Evolutionary conservation across 1,139 yeast species (phyloP).

Genomic region (Suhomyces choctaworum): DNA sequence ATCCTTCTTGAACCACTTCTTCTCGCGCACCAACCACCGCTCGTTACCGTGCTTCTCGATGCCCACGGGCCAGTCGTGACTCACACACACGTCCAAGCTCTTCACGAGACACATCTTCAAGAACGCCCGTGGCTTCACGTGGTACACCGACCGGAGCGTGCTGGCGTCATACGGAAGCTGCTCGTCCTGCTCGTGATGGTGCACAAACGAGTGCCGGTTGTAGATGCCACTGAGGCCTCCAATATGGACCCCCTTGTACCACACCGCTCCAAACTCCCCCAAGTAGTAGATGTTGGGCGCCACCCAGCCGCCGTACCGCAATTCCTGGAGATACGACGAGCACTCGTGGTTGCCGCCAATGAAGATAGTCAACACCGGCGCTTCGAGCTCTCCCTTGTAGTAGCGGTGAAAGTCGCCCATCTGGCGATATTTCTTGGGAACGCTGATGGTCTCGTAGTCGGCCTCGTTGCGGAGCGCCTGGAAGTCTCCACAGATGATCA

Average conservation of each 20-base stretch:
- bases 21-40: constrained; percentile 46
- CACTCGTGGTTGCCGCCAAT: constrained; percentile 97
- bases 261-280: constrained; percentile 75
- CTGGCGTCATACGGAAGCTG: constrained; percentile 48
- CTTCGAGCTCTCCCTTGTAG: constrained; percentile 57
- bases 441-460: constrained; percentile 68
- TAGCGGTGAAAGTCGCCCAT: constrained; percentile 82
- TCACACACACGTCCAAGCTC: constrained; percentile 55
- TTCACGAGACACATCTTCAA: constrained; percentile 49
- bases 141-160: constrained; percentile 65
- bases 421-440: constrained; percentile 52
- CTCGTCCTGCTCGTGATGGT: constrained; percentile 29
- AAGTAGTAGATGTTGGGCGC: constrained; percentile 88
- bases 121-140: constrained; percentile 65
- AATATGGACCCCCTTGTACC: constrained; percentile 72
- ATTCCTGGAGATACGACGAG: constrained; percentile 70
- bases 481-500: constrained; percentile 85
- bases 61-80: constrained; percentile 96
- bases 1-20: constrained; percentile 71
- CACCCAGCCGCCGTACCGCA: constrained; percentile 91
- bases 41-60: constrained; percentile 67
- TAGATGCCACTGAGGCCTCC: constrained; percentile 87
- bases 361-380: constrained; percentile 78
- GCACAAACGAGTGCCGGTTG: constrained; percentile 42
- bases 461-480: constrained; percentile 65